Evolutionary conservation across 306 rosid genomes (phyloP).

Genomic region (Dryas alaskensis): DNA sequence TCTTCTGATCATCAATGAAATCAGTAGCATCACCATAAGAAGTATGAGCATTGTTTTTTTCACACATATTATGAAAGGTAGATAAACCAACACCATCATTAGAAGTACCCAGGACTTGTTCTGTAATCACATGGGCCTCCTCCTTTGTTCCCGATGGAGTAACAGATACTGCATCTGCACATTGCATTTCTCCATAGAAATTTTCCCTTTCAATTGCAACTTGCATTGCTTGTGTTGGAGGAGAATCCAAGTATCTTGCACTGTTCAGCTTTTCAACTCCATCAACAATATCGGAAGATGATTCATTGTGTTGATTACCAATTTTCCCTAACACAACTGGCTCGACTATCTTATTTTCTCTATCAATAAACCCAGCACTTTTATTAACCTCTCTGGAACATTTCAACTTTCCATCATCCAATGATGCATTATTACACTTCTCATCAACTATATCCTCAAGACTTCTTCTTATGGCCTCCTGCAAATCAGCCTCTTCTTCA

Average conservation of each 20-base stretch:
- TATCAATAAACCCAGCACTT: slow-evolving; percentile 20
- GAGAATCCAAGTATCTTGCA: slow-evolving; percentile 19
- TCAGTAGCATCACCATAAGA: slow-evolving; percentile 12
- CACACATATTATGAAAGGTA: slow-evolving; percentile 7
- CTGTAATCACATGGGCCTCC: slow-evolving; percentile 31
- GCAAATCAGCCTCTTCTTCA: slow-evolving; percentile 79
- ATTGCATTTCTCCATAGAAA: slow-evolving; percentile 24
- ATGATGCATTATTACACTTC: slow-evolving; percentile 22
- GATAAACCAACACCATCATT: slow-evolving; percentile 28
- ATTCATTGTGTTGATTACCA: slow-evolving; percentile 27
- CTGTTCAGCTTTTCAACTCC: slow-evolving; percentile 31
- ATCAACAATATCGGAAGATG: slow-evolving; percentile 33
- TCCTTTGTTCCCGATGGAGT: slow-evolving; percentile 27
- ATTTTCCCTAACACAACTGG: slow-evolving; percentile 29
- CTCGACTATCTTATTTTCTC: slow-evolving; percentile 17
- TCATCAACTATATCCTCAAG: slow-evolving; percentile 44
- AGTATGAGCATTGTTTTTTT: slow-evolving; percentile 23
- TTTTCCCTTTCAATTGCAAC: slow-evolving; percentile 34
- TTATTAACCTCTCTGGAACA: slow-evolving; percentile 29
- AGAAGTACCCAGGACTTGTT: slow-evolving; percentile 36
- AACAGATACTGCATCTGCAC: slow-evolving; percentile 9
- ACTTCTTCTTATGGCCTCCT: slow-evolving; percentile 91
- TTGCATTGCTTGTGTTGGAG: slow-evolving; percentile 35
- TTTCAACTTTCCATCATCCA: slow-evolving; percentile 32
- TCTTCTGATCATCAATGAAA: slow-evolving; percentile 35